phyloP scores from a whole-genome alignment of 176 grass and related monocot species.

The Elaeis guineensis region DNA sequence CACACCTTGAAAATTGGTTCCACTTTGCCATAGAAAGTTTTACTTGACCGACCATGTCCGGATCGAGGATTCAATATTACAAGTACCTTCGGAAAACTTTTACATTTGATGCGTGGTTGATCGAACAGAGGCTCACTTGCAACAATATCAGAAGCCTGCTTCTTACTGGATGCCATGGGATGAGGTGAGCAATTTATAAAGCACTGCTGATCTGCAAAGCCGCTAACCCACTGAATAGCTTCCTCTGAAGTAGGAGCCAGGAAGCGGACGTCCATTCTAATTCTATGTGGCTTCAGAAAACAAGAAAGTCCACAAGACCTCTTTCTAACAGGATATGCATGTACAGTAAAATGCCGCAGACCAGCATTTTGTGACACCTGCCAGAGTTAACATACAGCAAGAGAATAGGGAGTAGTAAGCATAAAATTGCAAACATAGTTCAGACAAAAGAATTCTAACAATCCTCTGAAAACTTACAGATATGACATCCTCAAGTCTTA shows the following conservation, averaged over 20 bases:
- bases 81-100: conserved; percentile 66
- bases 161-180: conserved; percentile 40
- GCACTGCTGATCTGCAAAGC: conserved; percentile 87
- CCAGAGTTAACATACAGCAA: conserved; percentile 19
- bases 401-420: conserved; percentile 6
- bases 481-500: conserved; percentile 66
- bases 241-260: conserved; percentile 62
- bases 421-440: conserved; percentile 15
- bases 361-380: conserved; percentile 80
- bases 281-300: conserved; percentile 55
- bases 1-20: conserved; percentile 97
- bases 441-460: background rate
- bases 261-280: conserved; percentile 71
- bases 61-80: conserved; percentile 96
- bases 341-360: conserved; percentile 59
- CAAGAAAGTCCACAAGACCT: conserved; percentile 64
- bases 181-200: conserved; percentile 57
- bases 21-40: conserved; percentile 85
- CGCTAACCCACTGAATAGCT: conserved; percentile 65
- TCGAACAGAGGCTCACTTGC: conserved; percentile 53
- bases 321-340: conserved; percentile 64
- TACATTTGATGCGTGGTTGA: conserved; percentile 72
- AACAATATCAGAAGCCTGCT: conserved; percentile 42
- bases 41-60: conserved; percentile 86
- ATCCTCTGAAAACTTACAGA: conserved; percentile 64